Evolutionary conservation across 2,329 filamentous ascomycete species (phyloP), one percentile per base, ranked within the genome.

Genomic region (Aspergillus quadrilineatus): DNA sequence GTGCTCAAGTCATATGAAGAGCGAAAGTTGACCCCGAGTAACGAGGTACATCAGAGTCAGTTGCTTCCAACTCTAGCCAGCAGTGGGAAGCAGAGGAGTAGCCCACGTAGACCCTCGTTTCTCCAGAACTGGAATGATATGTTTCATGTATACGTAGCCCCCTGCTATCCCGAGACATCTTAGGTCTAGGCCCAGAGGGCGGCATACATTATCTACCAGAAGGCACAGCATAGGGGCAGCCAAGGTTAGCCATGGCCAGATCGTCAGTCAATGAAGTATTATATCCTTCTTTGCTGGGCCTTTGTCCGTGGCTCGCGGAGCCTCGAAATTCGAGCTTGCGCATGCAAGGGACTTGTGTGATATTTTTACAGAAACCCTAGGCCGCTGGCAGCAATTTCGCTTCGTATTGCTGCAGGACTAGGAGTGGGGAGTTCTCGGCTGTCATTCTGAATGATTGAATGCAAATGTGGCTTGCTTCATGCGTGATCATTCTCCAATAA

Each of bases 151-250:
- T 41, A 45, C 47, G 48, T 46, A 46, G n/a, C 29, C 32, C 54
- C 39, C 17, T 28, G 30, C 26, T 60, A 39, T 53, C 50, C 55
- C 50, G 52, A 61, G 55, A 58, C 60, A 60, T 54, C 32, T 37
- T 22, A 26, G 34, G 55, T 39, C 57, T 49, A 56, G 60, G 51
- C 50, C 42, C 32, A 6, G 28, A 8, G 28, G 28, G 14, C 6
- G 32, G 8, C 15, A 3, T 22, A 22, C 22, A 42, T 53, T 54
- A 22, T 22, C 22, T 47, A 30, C 57, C 55, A 52, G 49, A 59
- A 60, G 57, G 57, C 55, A 59, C 59, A 32, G 46, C 42, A 53
- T 45, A 61, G 51, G 59, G 57, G 42, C 28, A 42, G 29, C 26
- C 41, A 42, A 22, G 39, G n/a, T 22, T 15, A 5, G 37, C 45